These are phyloP conservation scores for Ceratocystis huliohia DNA, from an alignment of 2,329 filamentous ascomycete species.

Conservation along the genomic window DNA sequence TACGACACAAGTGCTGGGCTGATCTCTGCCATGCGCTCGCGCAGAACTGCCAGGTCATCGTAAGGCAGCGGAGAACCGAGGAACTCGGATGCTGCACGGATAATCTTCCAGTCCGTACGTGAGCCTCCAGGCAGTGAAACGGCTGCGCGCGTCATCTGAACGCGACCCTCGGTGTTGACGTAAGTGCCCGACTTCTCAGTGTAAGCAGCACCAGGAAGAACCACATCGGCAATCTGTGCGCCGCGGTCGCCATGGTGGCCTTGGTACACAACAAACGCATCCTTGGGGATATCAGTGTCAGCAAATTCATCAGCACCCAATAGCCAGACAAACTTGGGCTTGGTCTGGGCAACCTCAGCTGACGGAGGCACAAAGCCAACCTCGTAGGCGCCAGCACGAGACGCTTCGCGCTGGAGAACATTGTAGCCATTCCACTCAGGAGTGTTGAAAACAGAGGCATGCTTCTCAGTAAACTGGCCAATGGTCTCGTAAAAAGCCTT, in stretches of 20 bases:
- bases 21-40: slow-evolving; percentile 91
- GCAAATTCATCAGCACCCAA: slow-evolving; percentile 87
- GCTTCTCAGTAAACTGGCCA: slow-evolving; percentile 84
- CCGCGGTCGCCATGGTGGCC: slow-evolving; percentile 94
- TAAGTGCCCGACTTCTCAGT: slow-evolving; percentile 95
- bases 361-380: slow-evolving; percentile 88
- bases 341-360: slow-evolving; percentile 64
- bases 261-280: slow-evolving; percentile 94
- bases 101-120: slow-evolving; percentile 97
- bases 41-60: slow-evolving; percentile 76
- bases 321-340: slow-evolving; percentile 92
- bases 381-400: slow-evolving; percentile 85
- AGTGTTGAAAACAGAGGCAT: slow-evolving; percentile 75
- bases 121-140: slow-evolving; percentile 80
- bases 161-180: slow-evolving; percentile 93
- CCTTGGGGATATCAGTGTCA: slow-evolving; percentile 78
- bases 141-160: slow-evolving; percentile 84
- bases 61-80: slow-evolving; percentile 78
- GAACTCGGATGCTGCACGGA: slow-evolving; percentile 85
- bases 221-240: slow-evolving; percentile 81
- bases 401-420: slow-evolving; percentile 84
- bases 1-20: slow-evolving; percentile 81
- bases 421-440: slow-evolving; percentile 97
- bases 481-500: slow-evolving; percentile 89
- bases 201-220: slow-evolving; percentile 89